Conservation (phyloP, 2,329 filamentous ascomycete species). For the Teratosphaeriaceae sp. region DNA sequence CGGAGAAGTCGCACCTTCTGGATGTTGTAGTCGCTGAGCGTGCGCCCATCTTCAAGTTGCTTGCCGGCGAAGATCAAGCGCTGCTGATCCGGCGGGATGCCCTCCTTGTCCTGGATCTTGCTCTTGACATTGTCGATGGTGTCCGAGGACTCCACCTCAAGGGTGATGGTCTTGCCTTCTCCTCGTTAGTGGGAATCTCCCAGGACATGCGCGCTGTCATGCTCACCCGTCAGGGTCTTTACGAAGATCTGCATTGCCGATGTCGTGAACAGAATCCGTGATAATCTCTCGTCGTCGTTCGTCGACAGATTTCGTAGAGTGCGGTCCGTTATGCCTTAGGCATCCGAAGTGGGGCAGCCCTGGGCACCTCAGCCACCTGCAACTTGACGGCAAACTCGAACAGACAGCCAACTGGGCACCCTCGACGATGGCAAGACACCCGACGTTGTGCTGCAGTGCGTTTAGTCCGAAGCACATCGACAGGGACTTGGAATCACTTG, state of each 20-base stretch:
- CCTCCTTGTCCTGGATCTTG: slow-evolving; percentile 99
- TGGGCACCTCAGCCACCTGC: too few relatives aligned
- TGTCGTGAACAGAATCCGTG: too few relatives aligned
- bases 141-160: slow-evolving; percentile 98
- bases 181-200: slow-evolving; percentile 80
- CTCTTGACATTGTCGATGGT: slow-evolving; percentile 99
- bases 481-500: not conserved
- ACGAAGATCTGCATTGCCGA: slow-evolving; percentile 24
- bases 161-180: slow-evolving; percentile 99
- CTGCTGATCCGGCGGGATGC: slow-evolving; percentile 96
- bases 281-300: slow-evolving; percentile 23
- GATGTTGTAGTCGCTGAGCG: slow-evolving; percentile 97
- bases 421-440: too few relatives aligned
- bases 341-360: too few relatives aligned
- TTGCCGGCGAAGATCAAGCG: slow-evolving; percentile 98
- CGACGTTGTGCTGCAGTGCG: too few relatives aligned
- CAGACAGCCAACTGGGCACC: too few relatives aligned
- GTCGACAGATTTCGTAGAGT: too few relatives aligned
- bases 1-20: slow-evolving; percentile 96
- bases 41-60: slow-evolving; percentile 98
- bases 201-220: not conserved
- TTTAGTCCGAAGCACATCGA: too few relatives aligned
- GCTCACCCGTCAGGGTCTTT: not conserved
- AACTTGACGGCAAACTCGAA: too few relatives aligned
- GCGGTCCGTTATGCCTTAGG: too few relatives aligned